Base-by-base conservation (phyloP, 2,329 filamentous ascomycete species). In the Curvularia verruculosa region DNA sequence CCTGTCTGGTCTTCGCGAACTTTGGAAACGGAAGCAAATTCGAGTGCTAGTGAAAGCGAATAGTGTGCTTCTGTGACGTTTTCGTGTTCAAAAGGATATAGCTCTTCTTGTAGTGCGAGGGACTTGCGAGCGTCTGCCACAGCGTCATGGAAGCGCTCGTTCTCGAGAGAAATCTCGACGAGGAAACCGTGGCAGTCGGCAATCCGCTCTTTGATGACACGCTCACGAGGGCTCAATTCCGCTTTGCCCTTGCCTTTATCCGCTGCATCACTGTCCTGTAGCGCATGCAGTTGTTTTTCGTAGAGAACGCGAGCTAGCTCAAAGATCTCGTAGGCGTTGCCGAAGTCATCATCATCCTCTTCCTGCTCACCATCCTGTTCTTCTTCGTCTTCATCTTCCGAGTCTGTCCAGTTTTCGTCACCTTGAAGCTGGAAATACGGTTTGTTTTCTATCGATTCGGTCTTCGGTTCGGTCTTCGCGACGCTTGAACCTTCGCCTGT, bases 81-180 rank as follows among this genome's bases (percentile, higher is more conserved):
- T 67, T 92, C 90, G 13, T 91, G 92, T 60, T 96, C 91, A 48
- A 89, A 83, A 0, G 91, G 84, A 72, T 91, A 92, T 2, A 98
- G 83, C 49, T 89, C 84, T 66, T 90, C 79, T 78, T 96, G 96
- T 69, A 96, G 85, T 39, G 85, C 85, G 47, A 98, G 85, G 1
- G 92, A 88, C 13, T 89, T 86, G 66, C 87, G 87, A 50, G 91
- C 87, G 77, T 99, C 95, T 45, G 87, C 84, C 51, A 96, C 90
- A n/a, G 95, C 94, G 65, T 91, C 89, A 40, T 86, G 83, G 73
- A 96, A 99, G 80, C 90, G 88, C 78, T 98, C 95, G 66, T 95
- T 96, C 79, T 99, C 95, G 26, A 99, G 83, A n/a, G 90, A 96
- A 60, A 99, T 97, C 78, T 99, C 95, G 9, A 93, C 91, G 60